Conservation (phyloP, 2,329 filamentous ascomycete genomes). For the Colletotrichum australisinense region DNA sequence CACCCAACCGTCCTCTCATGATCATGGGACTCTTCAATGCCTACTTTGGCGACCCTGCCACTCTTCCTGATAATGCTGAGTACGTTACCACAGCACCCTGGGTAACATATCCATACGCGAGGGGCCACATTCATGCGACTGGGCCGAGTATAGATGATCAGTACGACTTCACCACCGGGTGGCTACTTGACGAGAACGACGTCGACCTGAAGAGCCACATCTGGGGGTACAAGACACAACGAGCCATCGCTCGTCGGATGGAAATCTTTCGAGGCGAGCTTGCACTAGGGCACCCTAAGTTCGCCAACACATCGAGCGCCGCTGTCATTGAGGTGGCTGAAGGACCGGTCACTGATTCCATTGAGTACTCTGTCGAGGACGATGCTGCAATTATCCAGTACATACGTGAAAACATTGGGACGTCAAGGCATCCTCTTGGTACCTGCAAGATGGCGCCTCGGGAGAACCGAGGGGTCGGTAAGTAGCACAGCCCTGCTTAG, state of each 20-base stretch:
- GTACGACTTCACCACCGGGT: constrained; percentile 64
- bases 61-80: constrained; percentile 48
- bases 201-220: constrained; percentile 70
- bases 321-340: constrained; percentile 60
- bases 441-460: constrained; percentile 57
- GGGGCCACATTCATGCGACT: constrained; percentile 67
- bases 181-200: constrained; percentile 56
- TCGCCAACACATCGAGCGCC: constrained; percentile 53
- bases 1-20: constrained; percentile 40
- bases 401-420: constrained; percentile 52
- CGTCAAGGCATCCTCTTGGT: constrained; percentile 58
- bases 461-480: constrained; percentile 50
- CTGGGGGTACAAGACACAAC: constrained; percentile 74
- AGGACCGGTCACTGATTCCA: constrained; percentile 47
- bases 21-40: constrained; percentile 37
- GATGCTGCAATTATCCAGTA: constrained; percentile 59
- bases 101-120: constrained; percentile 69
- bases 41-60: constrained; percentile 49
- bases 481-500: neutral
- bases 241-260: constrained; percentile 70
- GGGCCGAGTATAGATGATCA: constrained; percentile 46
- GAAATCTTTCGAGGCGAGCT: constrained; percentile 62
- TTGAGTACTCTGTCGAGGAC: constrained; percentile 63
- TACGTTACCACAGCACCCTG: constrained; percentile 63
- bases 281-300: constrained; percentile 55